phyloP scores from a whole-genome alignment of 305 asterid genomes.

The Rubia balearica region DNA sequence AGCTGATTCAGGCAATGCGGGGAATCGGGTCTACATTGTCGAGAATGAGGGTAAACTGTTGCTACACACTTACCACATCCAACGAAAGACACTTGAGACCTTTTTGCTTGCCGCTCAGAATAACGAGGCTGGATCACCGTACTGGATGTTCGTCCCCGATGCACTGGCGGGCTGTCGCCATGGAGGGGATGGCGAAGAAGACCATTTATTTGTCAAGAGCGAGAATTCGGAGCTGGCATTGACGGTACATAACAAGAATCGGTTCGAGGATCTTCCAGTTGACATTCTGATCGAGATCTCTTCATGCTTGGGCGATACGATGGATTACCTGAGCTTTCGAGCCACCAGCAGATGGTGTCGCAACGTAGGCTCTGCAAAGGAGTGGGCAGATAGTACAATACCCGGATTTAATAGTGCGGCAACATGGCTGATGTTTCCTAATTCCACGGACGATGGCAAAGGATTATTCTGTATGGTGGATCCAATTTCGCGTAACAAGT shows the following conservation, averaged over 20 bases:
- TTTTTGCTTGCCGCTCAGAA: not conserved
- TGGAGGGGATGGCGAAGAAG: not conserved
- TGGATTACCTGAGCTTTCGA: not conserved
- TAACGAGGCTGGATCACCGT: not conserved
- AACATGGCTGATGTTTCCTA: not conserved
- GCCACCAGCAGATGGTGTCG: not conserved
- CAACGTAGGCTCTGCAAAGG: not conserved
- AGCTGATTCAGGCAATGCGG: not conserved
- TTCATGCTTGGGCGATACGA: not conserved
- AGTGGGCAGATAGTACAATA: not conserved
- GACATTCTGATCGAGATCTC: not conserved
- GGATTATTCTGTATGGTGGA: not conserved
- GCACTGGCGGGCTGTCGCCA: not conserved
- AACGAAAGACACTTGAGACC: not conserved
- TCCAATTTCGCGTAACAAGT: not conserved
- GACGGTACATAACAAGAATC: not conserved
- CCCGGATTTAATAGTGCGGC: accelerated
- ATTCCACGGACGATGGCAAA: not conserved
- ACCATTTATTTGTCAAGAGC: not conserved
- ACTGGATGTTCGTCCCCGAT: not conserved
- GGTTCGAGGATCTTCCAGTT: not conserved
- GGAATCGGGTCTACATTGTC: not conserved
- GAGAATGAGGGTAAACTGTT: not conserved
- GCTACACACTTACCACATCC: not conserved
- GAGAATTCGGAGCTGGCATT: not conserved